phyloP scores from a whole-genome alignment of 78 protist species.

The Kipferlia bialata region DNA sequence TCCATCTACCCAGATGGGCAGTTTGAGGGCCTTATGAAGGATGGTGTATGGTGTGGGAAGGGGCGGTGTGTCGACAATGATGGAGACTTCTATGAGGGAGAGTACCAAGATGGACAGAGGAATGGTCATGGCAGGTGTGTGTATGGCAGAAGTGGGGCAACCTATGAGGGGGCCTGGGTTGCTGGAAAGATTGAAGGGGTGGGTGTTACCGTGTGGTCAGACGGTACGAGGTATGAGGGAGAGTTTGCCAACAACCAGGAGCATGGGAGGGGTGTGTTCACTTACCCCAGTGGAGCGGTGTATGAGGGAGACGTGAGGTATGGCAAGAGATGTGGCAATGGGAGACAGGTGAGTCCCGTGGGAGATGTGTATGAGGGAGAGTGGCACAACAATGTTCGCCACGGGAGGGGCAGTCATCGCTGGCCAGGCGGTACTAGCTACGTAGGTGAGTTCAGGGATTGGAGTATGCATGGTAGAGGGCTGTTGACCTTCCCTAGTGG shows the following conservation, averaged over 20 bases:
- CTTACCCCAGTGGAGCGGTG: not conserved
- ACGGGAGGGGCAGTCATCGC: no score
- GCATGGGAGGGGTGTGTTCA: not conserved
- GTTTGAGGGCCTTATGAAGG: not conserved
- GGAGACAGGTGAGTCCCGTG: not conserved
- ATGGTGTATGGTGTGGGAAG: not conserved
- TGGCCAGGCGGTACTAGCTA: no score
- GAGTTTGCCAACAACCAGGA: not conserved
- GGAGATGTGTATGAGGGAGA: not conserved
- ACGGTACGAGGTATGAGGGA: not conserved
- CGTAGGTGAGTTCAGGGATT: no score
- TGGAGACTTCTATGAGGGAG: not conserved
- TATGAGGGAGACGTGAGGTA: not conserved
- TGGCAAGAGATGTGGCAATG: not conserved
- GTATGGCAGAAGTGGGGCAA: not conserved
- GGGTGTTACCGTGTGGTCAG: not conserved
- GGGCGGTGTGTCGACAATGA: not conserved
- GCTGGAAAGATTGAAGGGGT: not conserved
- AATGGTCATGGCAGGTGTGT: not conserved
- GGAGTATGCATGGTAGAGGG: no score
- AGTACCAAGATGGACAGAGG: not conserved
- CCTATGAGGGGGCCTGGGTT: not conserved
- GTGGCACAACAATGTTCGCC: no score
- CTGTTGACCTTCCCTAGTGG: no score
- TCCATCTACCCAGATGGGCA: not conserved